Base-by-base conservation (phyloP, 2,329 filamentous ascomycete species). In the Diaporthe sp. region DNA sequence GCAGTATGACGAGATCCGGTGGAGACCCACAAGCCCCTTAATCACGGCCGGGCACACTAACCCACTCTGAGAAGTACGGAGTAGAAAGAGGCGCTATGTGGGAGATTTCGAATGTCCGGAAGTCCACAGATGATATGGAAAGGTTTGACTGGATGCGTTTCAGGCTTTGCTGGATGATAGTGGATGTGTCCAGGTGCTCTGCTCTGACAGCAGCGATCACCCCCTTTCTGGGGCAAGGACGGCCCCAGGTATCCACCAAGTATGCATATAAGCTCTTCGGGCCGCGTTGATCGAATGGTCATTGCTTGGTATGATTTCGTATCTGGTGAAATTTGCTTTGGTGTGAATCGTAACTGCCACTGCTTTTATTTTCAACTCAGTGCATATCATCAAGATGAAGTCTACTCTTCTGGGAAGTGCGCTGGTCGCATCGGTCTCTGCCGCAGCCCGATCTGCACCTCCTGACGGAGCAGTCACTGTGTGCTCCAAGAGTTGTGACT, bases 401-500 rank as follows among this genome's bases (percentile, higher is more conserved):
- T 71, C 53, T 1, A 13, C 12, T 49, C 25, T 34, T 49, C 25
- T 60, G 34, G 44, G 39, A 22, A 49, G 53, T 49, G 68, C 68
- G 53, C 53, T 71, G 53, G 53, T 44, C 25, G 68, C 53, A 22
- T 46, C 68, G 1, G 68, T 49, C 4, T 46, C 53, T 49, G 53
- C 68, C n/a, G 55, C 53, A 19, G 53, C 68, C 15, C 67, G 51
- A 8, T 71, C 67, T 44, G 17, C 67, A 3, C 67, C 67, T 31
- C 67, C 67, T 17, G 51, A 71, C 5, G 71, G 71, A 57, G 58
- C 55, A 39, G 46, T 65, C 19, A 72, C 71, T 25, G 71, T 53
- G 37, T 72, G 71, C 57, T 39, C 55, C 19, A 37, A 37, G 37
- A 34, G 42, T n/a, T 72, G 71, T 37, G 71, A 72, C 71, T 65